Evolutionary conservation across 768 basidiomycete species (phyloP).

Genomic region (Amanita subjunquillea): DNA sequence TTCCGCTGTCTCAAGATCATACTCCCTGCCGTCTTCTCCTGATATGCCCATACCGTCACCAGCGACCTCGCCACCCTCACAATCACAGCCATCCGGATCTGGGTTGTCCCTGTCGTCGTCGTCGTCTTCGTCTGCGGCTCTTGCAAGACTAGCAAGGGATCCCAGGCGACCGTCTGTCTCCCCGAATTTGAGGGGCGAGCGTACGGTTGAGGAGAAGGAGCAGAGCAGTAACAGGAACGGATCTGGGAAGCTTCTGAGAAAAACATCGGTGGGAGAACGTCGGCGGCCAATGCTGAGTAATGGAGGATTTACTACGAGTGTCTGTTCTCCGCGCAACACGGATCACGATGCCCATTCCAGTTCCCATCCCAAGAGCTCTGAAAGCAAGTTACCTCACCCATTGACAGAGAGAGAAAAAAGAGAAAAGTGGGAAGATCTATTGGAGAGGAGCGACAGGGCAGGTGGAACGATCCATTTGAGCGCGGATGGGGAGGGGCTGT

Average conservation of each 20-base stretch:
- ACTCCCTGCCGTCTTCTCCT: neutral
- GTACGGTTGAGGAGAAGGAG: neutral
- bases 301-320: neutral
- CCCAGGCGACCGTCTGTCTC: neutral
- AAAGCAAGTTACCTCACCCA: neutral
- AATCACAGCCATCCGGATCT: neutral
- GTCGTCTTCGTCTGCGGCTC: neutral
- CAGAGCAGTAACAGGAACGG: neutral
- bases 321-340: too few relatives aligned
- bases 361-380: too few relatives aligned
- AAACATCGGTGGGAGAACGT: neutral
- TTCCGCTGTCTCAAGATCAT: neutral
- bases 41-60: neutral
- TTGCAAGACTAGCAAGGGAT: neutral
- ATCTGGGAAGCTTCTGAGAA: neutral
- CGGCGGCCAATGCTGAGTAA: neutral
- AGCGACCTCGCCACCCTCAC: neutral
- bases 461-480: constrained; percentile 66
- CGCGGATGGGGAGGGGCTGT: constrained; percentile 21
- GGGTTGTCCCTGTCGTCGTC: too few relatives aligned
- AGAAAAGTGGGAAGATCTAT: constrained; percentile 58
- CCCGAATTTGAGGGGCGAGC: neutral
- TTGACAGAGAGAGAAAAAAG: constrained; percentile 64
- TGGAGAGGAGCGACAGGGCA: constrained; percentile 55
- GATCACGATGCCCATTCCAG: neutral